Evolutionary conservation across 371 early-diverging fungal species (phyloP), one percentile per base, ranked within the genome.

Genomic region (Mortierella sp.): DNA sequence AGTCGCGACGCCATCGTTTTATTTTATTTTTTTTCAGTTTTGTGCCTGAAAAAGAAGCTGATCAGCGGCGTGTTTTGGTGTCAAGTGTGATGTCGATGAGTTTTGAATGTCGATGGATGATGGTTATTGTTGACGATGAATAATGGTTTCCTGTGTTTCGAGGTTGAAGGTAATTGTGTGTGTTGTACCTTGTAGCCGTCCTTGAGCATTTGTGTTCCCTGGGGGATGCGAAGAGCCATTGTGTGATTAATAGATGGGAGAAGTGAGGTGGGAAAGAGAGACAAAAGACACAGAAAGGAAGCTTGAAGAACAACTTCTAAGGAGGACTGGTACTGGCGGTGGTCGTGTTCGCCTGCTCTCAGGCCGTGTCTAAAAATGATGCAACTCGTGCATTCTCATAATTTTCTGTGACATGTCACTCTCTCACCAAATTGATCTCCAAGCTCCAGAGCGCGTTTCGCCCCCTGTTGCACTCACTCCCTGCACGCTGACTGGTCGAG

Each of bases 211-310:
- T 95, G 95, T 29, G 95, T 95, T 77, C 93, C 87, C 88, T 97
- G 95, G 50, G 98, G 98, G 80, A 98, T 93, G 77, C 96, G 95
- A 80, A 98, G 90, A 66, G 97, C 97, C 99, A 98, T 98, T 63
- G 71, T 65, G 63, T 48, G 37, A 50, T 14, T 45, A 52, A 50
- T 44, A 66, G 58, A 66, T 24, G 50, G 55, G 61, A 41, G 67
- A 73, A 50, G 58, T 34, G 70, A 69, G 68, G 53, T 39, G 9
- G 34, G 24, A 22, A 48, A 16, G 29, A 45, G 67, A 48, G n/a
- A 64, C 34, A 58, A 58, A 58, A 29, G 55, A 29, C 55, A 53
- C 29, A 47, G 19, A 70, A 79, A 76, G 71, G 73, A 76, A 88
- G 48, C 80, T 85, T 40, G 75, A 71, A 69, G 87, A 87, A 76